Conservation (phyloP, 2,329 filamentous ascomycete species). For the Ambrosiella beaveri region DNA sequence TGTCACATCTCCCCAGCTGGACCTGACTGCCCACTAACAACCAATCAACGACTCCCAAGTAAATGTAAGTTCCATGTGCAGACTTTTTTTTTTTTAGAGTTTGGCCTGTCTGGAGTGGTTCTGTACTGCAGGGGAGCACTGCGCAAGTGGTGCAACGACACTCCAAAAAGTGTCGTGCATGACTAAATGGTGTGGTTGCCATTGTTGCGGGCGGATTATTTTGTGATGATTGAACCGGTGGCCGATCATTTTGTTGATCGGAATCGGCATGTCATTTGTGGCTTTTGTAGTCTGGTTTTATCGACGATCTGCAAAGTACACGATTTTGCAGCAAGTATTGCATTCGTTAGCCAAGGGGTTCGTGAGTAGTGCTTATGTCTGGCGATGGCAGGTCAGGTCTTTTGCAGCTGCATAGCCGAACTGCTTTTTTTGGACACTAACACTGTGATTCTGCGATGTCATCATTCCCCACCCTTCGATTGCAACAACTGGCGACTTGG, state of each 20-base stretch:
- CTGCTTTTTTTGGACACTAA: background rate
- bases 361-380: background rate
- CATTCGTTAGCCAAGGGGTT: background rate
- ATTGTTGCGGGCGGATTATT: too few species aligned
- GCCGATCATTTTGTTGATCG: background rate
- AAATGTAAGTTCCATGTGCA: background rate
- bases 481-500: background rate
- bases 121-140: too few species aligned
- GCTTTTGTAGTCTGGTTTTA: background rate
- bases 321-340: background rate
- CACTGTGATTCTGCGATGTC: background rate
- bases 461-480: background rate
- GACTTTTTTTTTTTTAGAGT: too few species aligned
- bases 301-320: background rate
- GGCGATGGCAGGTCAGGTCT: background rate
- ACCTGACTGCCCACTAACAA: background rate
- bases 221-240: too few species aligned
- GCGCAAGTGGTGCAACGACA: too few species aligned
- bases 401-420: background rate
- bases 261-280: background rate
- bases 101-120: too few species aligned
- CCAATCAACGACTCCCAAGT: background rate
- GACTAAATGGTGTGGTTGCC: too few species aligned
- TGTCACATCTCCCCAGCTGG: slow-evolving; percentile 9
- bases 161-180: too few species aligned